Evolutionary conservation across 805 yeast species (phyloP), one percentile per base, ranked within the genome.

Genomic region (Sungouiozyma ichnusensis): DNA sequence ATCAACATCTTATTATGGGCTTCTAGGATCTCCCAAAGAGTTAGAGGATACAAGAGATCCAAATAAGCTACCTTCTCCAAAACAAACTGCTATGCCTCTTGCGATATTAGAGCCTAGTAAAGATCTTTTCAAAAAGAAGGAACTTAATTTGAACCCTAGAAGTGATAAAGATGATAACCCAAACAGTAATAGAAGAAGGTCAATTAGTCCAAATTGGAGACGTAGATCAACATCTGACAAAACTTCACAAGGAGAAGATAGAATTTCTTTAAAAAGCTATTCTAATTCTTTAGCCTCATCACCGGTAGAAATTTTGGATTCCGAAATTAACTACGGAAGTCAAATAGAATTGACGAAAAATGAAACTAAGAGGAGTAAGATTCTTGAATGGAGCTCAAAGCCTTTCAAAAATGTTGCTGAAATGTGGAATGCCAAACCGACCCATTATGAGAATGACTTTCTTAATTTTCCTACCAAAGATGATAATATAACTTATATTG

Each of bases 361-460:
- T n/a, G 20, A 34, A 15, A 37, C 17, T 32, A 31, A 36, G 43
- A 35, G 15, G 11, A 24, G 29, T 24, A 43, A 36, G 33, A 4
- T 47, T 8, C 36, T 47, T 5, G 43, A 31, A 9, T 49, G 52
- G 55, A 40, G 50, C 4, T 19, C 50, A 8, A 49, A 40, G 32
- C 52, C 53, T 1, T 43, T 52, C 18, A 52, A 46, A 39, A 48
- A 49, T 38, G 39, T 52, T 8, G 44, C 62, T 0, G 54, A 52
- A 16, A 70, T 73, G 75, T 79, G 84, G 81, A 61, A 67, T 9
- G 74, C 84, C 0, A 65, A 68, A 20, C 79, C 85, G 0, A 67
- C 67, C 24, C 95, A 86, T 60, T 86, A 73, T 56, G 68, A 67
- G 17, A 47, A 50, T 20, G 69, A 67, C 20, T 51, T 49, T 3